Conservation (phyloP, 345 rosid species). For the Gossypium bickii region DNA sequence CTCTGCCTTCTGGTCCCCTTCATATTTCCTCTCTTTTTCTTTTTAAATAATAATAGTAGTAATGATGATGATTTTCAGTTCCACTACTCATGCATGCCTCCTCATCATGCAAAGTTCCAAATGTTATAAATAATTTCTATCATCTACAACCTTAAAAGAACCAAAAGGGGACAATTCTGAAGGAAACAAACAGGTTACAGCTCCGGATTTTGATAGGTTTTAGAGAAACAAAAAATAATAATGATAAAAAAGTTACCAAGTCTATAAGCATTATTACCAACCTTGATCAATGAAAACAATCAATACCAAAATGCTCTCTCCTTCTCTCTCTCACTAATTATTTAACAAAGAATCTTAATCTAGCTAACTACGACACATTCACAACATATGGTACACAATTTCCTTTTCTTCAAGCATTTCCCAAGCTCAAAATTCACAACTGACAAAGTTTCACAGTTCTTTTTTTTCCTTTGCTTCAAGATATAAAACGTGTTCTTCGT, state of each 20-base stretch:
- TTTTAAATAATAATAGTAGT: too few species aligned
- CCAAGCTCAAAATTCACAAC: constrained; percentile 6
- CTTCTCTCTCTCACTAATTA: constrained; percentile 23
- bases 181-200: background rate
- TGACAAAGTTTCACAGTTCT: background rate
- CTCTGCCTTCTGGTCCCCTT: background rate
- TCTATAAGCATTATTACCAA: constrained; percentile 27
- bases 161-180: background rate
- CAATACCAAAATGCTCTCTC: constrained; percentile 13
- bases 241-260: background rate
- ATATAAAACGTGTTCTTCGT: constrained; percentile 14
- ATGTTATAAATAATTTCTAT: constrained; percentile 28
- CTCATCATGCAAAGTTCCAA: background rate
- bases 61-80: too few species aligned
- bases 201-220: constrained; percentile 26
- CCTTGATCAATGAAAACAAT: constrained; percentile 26
- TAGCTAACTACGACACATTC: constrained; percentile 44
- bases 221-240: background rate
- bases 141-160: constrained; percentile 11
- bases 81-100: too few species aligned
- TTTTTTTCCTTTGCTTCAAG: constrained; percentile 11
- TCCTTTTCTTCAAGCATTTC: constrained; percentile 18
- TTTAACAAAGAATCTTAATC: constrained; percentile 45
- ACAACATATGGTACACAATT: constrained; percentile 46
- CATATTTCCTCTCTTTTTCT: background rate